Evolutionary conservation across 2,329 filamentous ascomycete species (phyloP).

Genomic region (Didymella lethalis): DNA sequence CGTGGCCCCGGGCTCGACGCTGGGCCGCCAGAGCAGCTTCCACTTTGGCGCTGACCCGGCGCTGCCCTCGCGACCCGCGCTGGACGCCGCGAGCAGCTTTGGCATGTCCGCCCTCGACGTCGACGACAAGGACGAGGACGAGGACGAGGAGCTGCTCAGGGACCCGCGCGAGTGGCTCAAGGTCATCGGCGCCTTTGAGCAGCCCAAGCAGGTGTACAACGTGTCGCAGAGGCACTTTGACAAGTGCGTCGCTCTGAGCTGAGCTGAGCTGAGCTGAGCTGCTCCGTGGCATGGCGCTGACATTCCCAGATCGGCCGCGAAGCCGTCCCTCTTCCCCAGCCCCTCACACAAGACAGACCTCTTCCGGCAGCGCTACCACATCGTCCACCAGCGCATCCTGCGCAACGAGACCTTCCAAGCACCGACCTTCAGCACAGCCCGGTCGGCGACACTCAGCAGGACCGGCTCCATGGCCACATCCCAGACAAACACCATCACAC

Average conservation of each 20-base stretch:
- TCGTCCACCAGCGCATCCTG: slow-evolving; percentile 89
- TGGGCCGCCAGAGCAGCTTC: slow-evolving; percentile 71
- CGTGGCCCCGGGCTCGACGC: slow-evolving; percentile 62
- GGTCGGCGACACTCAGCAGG: slow-evolving; percentile 61
- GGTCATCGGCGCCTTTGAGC: slow-evolving; percentile 82
- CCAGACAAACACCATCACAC: slow-evolving; percentile 82
- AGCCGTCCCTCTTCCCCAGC: slow-evolving; percentile 67
- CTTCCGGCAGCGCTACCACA: slow-evolving; percentile 89
- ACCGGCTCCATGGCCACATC: slow-evolving; percentile 62
- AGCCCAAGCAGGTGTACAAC: slow-evolving; percentile 81
- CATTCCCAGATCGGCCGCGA: slow-evolving; percentile 47
- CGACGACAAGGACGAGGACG: slow-evolving; percentile 60
- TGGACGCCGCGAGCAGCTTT: slow-evolving; percentile 72
- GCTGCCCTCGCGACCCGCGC: slow-evolving; percentile 41
- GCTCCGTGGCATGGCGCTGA: slow-evolving; percentile 22
- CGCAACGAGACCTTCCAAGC: slow-evolving; percentile 93
- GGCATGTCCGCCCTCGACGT: slow-evolving; percentile 60
- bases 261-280: too few species aligned
- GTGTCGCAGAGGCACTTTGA: slow-evolving; percentile 90
- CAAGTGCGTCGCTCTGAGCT: slow-evolving; percentile 57
- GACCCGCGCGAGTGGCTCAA: slow-evolving; percentile 86
- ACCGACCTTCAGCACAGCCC: slow-evolving; percentile 71
- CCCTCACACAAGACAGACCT: slow-evolving; percentile 82
- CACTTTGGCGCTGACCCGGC: slow-evolving; percentile 61
- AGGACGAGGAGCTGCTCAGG: slow-evolving; percentile 62